phyloP scores from a whole-genome alignment of 768 basidiomycete species.

The Ephemerocybe angulata region DNA sequence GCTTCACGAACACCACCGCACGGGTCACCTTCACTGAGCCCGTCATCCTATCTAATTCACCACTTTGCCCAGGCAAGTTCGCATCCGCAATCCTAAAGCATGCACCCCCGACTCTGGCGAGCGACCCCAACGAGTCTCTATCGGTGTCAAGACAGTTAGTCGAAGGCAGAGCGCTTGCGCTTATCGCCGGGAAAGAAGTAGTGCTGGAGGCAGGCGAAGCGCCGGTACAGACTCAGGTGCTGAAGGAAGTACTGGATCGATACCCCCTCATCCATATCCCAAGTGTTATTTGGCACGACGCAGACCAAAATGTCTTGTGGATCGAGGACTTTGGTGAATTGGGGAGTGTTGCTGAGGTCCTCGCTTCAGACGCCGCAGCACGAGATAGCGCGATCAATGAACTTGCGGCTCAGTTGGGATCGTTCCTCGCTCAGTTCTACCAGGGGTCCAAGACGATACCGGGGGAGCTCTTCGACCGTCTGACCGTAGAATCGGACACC shows the following conservation, averaged over 20 bases:
- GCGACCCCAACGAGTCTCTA: conserved; percentile 15
- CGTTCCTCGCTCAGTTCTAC: conserved; percentile 15
- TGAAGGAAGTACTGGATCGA: conserved; percentile 6
- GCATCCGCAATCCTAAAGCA: conserved; percentile 18
- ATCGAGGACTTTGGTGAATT: conserved; percentile 20
- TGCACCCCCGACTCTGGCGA: conserved; percentile 21
- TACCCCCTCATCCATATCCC: conserved; percentile 12
- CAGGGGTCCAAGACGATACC: conserved; percentile 11
- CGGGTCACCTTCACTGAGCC: conserved; percentile 17
- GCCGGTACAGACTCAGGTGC: background rate
- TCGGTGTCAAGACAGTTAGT: conserved; percentile 19
- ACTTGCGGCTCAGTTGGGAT: conserved; percentile 13
- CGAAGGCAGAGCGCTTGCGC: conserved; percentile 19
- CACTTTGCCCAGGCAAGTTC: background rate
- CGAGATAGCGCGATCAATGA: background rate
- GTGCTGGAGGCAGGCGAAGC: background rate
- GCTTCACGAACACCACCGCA: conserved; percentile 21
- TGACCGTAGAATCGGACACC: conserved; percentile 1
- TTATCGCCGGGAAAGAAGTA: conserved; percentile 9
- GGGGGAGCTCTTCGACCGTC: conserved; percentile 2
- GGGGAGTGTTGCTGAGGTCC: conserved; percentile 15
- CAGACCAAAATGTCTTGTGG: conserved; percentile 20
- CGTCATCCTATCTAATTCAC: conserved; percentile 1
- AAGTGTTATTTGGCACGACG: conserved; percentile 17
- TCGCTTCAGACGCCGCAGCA: background rate